Percentiles rank a stretch among this genome's conserved stretches.
Evolutionary conservation across 805 yeast genomes (phyloP).

Genomic region (Candida namnaoensis): DNA sequence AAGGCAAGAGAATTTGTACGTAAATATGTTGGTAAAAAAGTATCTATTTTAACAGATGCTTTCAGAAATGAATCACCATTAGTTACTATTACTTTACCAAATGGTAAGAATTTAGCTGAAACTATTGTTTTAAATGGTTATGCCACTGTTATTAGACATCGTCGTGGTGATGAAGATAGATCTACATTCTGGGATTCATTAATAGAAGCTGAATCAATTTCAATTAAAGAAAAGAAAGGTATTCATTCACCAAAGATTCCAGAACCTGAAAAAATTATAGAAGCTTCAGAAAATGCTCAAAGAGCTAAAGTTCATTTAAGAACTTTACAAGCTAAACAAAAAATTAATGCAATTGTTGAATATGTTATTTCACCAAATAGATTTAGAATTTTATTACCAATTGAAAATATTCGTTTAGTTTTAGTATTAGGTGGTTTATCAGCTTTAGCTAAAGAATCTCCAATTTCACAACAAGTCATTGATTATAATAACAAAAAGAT

Average conservation of each 20-base stretch:
- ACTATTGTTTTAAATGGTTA: slow-evolving; percentile 54
- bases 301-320: slow-evolving; percentile 70
- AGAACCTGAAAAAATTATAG: slow-evolving; percentile 57
- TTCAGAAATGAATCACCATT: slow-evolving; percentile 61
- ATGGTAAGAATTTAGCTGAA: slow-evolving; percentile 53
- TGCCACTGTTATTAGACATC: slow-evolving; percentile 73
- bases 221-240: slow-evolving; percentile 51
- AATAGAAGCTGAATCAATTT: slow-evolving; percentile 58
- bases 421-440: slow-evolving; percentile 71
- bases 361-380: slow-evolving; percentile 62
- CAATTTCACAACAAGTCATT: slow-evolving; percentile 39
- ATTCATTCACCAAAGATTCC: slow-evolving; percentile 47
- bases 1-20: slow-evolving; percentile 73
- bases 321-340: slow-evolving; percentile 57
- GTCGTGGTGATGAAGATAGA: slow-evolving; percentile 62
- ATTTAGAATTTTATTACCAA: slow-evolving; percentile 56
- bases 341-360: slow-evolving; percentile 65
- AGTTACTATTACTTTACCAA: slow-evolving; percentile 46
- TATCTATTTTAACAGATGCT: slow-evolving; percentile 54
- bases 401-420: slow-evolving; percentile 61
- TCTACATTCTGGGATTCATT: slow-evolving; percentile 73
- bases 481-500: slow-evolving; percentile 43
- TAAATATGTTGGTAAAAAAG: slow-evolving; percentile 63
- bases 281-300: slow-evolving; percentile 67
- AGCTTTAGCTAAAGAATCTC: slow-evolving; percentile 27